A percentile compares a stretch with the other conserved stretches of the same genome.
Conservation (phyloP, 208 protist genomes). For the Porcisia deanei region DNA sequence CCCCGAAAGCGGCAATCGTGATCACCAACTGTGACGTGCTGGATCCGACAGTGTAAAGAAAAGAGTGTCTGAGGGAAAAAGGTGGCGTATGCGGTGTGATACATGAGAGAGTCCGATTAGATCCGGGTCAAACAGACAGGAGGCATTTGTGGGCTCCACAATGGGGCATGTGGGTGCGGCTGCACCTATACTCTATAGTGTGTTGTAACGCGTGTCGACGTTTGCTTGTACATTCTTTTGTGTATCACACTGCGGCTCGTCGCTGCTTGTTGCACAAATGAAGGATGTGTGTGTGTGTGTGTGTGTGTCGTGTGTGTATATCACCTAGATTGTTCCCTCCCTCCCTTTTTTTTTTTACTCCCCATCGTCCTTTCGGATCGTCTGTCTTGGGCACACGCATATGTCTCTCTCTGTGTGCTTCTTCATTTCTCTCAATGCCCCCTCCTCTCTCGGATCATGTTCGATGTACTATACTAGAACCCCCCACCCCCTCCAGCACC, state of each 20-base stretch:
- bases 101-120: neutral
- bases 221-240: neutral
- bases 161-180: neutral
- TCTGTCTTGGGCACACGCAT: neutral
- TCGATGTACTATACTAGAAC: no score
- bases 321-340: neutral
- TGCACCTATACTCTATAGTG: neutral
- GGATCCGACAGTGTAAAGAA: slow-evolving; percentile 38
- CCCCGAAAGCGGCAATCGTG: slow-evolving; percentile 52
- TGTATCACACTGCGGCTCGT: neutral
- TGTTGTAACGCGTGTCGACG: neutral
- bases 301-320: neutral
- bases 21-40: slow-evolving; percentile 86
- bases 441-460: no score
- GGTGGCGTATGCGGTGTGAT: neutral
- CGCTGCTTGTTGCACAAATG: neutral
- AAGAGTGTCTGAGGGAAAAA: neutral
- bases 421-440: neutral
- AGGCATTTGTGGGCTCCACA: neutral
- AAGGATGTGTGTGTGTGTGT: neutral
- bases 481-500: neutral
- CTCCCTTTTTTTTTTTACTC: neutral
- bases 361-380: no score
- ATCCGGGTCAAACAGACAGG: neutral
- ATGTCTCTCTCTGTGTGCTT: neutral